phyloP scores from a whole-genome alignment of 352 stramenopile genomes.

The Phytopythium boreale region DNA sequence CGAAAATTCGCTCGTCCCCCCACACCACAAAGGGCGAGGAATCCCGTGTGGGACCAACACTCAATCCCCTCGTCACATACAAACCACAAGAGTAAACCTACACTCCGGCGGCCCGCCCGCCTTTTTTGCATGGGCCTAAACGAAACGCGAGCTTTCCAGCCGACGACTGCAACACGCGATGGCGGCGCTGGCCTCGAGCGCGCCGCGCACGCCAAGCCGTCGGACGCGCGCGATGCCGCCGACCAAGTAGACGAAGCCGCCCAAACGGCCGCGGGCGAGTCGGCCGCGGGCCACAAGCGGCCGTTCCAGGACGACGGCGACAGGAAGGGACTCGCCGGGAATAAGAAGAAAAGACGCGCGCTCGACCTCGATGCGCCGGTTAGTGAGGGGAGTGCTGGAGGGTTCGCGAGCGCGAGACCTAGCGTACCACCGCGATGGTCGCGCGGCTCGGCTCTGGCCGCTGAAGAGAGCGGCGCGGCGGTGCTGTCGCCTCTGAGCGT shows the following conservation, averaged over 20 bases:
- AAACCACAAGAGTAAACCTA: neutral
- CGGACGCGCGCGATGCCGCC: neutral
- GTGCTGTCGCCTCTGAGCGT: conserved; percentile 60
- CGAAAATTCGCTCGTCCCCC: neutral
- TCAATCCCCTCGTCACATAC: conserved; percentile 1
- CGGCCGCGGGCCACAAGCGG: neutral
- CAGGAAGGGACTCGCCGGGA: neutral
- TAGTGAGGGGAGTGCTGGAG: neutral
- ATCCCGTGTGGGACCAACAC: neutral
- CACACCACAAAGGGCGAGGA: neutral
- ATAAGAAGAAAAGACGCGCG: neutral
- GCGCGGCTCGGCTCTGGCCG: neutral
- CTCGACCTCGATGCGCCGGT: neutral
- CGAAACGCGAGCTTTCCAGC: conserved; percentile 4
- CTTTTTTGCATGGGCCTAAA: conserved; percentile 1
- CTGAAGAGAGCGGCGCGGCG: conserved; percentile 3
- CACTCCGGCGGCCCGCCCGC: neutral
- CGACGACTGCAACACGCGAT: neutral
- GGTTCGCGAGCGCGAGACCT: neutral
- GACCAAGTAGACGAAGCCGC: neutral
- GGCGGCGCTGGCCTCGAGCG: neutral
- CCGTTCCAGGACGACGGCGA: neutral
- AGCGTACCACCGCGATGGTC: neutral
- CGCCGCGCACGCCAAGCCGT: neutral
- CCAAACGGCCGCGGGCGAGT: neutral